A percentile compares a stretch with the other conserved stretches of the same genome.
phyloP scores from a whole-genome alignment of 2,329 filamentous ascomycete genomes.

The Trichoderma hamatum region DNA sequence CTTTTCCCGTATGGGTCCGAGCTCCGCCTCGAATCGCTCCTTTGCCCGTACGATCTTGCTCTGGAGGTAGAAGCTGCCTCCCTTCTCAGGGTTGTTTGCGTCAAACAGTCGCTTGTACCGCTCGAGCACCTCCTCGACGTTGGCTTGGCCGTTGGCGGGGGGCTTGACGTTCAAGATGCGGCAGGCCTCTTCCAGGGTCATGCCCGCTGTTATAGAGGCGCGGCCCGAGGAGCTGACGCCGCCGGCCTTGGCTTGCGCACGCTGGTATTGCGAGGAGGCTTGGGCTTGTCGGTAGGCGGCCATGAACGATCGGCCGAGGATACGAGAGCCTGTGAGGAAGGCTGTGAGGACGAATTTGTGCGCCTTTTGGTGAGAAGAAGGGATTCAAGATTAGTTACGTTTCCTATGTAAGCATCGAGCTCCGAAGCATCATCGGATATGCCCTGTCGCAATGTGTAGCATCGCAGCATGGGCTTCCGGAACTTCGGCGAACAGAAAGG shows the following conservation, averaged over 20 bases:
- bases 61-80: constrained; percentile 96
- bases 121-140: constrained; percentile 77
- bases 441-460: background rate
- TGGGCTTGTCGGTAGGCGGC: constrained; percentile 96
- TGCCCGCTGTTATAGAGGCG: constrained; percentile 64
- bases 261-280: constrained; percentile 80
- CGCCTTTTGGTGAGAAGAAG: constrained; percentile 58
- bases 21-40: constrained; percentile 88
- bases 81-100: constrained; percentile 90
- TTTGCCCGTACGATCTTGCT: constrained; percentile 92
- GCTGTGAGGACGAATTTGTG: constrained; percentile 89
- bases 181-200: constrained; percentile 95
- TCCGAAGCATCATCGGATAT: background rate
- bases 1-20: constrained; percentile 71
- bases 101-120: constrained; percentile 96
- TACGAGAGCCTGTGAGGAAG: constrained; percentile 85
- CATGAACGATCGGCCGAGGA: constrained; percentile 87
- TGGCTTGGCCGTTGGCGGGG: constrained; percentile 70
- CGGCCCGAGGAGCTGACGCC: constrained; percentile 59
- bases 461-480: background rate
- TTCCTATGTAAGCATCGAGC: background rate
- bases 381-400: background rate
- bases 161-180: constrained; percentile 96
- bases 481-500: constrained; percentile 9
- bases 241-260: constrained; percentile 65